Conservation (phyloP, 148 eudicot genomes). For the Cornus suecica region DNA sequence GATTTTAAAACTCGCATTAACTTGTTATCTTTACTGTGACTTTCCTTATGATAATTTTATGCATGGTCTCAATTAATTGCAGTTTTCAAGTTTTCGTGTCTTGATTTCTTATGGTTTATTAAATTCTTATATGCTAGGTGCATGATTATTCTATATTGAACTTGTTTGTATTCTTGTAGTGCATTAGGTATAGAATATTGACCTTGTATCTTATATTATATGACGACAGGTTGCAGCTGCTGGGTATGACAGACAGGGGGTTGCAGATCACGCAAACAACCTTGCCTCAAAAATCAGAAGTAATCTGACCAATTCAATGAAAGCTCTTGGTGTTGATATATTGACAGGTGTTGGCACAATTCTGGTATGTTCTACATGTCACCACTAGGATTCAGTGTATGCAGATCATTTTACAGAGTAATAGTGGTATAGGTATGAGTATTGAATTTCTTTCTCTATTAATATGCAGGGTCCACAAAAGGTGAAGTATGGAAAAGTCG, state of each 20-base stretch:
- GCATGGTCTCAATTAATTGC: neutral
- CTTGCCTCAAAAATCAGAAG: conserved; percentile 89
- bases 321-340: conserved; percentile 94
- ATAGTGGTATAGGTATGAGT: neutral
- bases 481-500: conserved; percentile 40
- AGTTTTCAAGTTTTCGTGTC: neutral
- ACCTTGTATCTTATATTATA: conserved; percentile 7
- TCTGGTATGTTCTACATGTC: conserved; percentile 50
- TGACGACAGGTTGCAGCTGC: conserved; percentile 88
- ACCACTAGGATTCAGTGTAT: neutral
- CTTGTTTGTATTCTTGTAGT: neutral
- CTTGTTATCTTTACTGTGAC: neutral
- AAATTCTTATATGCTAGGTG: neutral
- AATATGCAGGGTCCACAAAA: conserved; percentile 80
- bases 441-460: conserved; percentile 8
- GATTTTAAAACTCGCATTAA: neutral
- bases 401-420: neutral
- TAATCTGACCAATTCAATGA: conserved; percentile 82
- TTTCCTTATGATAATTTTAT: neutral
- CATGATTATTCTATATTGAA: neutral
- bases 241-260: conserved; percentile 90
- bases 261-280: conserved; percentile 94
- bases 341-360: conserved; percentile 87
- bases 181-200: neutral
- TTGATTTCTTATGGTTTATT: neutral